These are phyloP conservation scores for Eleusine indica DNA, from an alignment of 176 grass and related monocot species.

Conservation along the genomic window DNA sequence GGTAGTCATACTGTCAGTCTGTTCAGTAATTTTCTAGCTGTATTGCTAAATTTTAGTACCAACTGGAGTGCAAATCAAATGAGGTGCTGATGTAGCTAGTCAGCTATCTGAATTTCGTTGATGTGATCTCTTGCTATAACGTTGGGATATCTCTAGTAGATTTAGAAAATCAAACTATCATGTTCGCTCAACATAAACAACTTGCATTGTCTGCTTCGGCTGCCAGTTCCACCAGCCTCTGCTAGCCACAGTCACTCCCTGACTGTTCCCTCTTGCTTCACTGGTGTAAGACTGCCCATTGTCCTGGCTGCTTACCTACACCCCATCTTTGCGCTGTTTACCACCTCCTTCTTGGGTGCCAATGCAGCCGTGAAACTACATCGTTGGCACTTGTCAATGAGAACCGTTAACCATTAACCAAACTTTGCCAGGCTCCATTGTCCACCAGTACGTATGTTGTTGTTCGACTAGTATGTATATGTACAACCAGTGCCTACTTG, in stretches of 20 bases:
- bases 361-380: not conserved
- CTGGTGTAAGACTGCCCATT: not conserved
- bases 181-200: not conserved
- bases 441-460: not conserved
- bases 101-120: not conserved
- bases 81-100: slow-evolving; percentile 1
- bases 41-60: slow-evolving; percentile 3
- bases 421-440: not conserved
- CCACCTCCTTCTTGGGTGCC: not conserved
- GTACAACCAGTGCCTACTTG: not conserved
- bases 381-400: not conserved
- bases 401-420: not conserved
- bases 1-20: not conserved
- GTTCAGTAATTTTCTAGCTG: not conserved
- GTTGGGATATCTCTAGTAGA: not conserved
- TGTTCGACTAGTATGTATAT: slow-evolving; percentile 6
- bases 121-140: not conserved
- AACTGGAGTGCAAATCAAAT: not conserved
- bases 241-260: not conserved
- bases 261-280: not conserved
- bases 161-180: not conserved
- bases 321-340: not conserved
- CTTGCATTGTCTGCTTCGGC: not conserved
- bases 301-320: not conserved
- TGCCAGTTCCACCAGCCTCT: not conserved